phyloP scores from a whole-genome alignment of 2,329 filamentous ascomycete species.

The Hymenoscyphus fructigenus region DNA sequence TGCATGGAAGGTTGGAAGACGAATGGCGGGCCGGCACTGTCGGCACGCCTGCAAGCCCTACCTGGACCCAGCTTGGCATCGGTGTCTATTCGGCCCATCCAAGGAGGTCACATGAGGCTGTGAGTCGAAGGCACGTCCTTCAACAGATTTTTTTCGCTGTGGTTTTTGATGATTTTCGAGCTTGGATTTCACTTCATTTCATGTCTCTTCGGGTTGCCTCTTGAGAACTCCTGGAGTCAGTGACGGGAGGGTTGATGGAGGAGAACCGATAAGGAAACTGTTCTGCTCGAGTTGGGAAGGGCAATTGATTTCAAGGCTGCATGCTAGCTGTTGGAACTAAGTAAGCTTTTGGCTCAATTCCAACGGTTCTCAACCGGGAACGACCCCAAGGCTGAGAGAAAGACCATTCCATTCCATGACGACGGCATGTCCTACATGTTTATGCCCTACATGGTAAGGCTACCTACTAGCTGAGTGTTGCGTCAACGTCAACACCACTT shows the following conservation, averaged over 20 bases:
- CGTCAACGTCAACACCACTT: not conserved
- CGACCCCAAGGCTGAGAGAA: not conserved
- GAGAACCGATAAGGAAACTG: not conserved
- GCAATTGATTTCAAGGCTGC: too few species aligned
- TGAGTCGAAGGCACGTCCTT: too few species aligned
- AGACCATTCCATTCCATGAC: not conserved
- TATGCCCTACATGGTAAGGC: not conserved
- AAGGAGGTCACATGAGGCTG: too few species aligned
- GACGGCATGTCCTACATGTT: not conserved
- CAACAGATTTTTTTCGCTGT: too few species aligned
- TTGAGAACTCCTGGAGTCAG: not conserved
- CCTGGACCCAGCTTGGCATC: not conserved
- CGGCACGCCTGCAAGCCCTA: not conserved
- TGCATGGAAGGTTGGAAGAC: slow-evolving; percentile 2
- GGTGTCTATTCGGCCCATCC: not conserved
- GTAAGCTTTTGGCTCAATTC: not conserved
- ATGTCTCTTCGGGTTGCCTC: not conserved
- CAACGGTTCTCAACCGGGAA: not conserved
- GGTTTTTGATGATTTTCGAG: too few species aligned
- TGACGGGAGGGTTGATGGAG: not conserved
- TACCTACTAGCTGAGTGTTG: not conserved
- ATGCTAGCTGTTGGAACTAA: not conserved
- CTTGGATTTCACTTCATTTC: not conserved
- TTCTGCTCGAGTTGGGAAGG: not conserved
- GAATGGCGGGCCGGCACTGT: not conserved